Evolutionary conservation across 1,139 yeast genomes (phyloP).

Genomic region (Lizanozyma gosingica): DNA sequence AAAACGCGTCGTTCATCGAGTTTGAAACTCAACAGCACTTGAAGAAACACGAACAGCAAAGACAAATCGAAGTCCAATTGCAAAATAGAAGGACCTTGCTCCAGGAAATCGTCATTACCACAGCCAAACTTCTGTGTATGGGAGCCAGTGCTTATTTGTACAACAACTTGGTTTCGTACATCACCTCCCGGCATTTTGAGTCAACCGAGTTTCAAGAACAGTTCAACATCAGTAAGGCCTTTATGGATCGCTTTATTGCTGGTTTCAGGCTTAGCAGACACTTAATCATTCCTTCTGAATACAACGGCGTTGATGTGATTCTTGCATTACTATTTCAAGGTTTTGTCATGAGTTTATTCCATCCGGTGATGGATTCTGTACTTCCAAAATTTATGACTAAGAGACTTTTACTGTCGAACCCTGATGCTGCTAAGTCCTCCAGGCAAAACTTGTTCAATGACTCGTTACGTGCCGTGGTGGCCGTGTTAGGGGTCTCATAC

Average conservation of each 20-base stretch:
- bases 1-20: background rate
- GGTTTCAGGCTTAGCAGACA: background rate
- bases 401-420: slow-evolving; percentile 22
- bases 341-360: slow-evolving; percentile 26
- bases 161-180: background rate
- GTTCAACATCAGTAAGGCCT: background rate
- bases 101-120: background rate
- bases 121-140: background rate
- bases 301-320: background rate
- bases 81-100: background rate
- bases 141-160: background rate
- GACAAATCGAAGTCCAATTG: background rate
- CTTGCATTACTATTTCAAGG: slow-evolving; percentile 15
- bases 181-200: background rate
- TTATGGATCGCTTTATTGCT: background rate
- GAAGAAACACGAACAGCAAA: background rate
- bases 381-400: slow-evolving; percentile 22
- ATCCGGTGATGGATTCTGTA: slow-evolving; percentile 27
- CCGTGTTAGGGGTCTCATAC: slow-evolving; percentile 75
- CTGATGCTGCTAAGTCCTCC: slow-evolving; percentile 5
- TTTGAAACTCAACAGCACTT: background rate
- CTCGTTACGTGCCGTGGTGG: slow-evolving; percentile 50
- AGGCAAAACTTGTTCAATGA: background rate
- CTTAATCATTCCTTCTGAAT: background rate
- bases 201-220: background rate